Evolutionary conservation across 257 asterid species (phyloP), one percentile per base, ranked within the genome.

Genomic region (Linderniella brevidens): DNA sequence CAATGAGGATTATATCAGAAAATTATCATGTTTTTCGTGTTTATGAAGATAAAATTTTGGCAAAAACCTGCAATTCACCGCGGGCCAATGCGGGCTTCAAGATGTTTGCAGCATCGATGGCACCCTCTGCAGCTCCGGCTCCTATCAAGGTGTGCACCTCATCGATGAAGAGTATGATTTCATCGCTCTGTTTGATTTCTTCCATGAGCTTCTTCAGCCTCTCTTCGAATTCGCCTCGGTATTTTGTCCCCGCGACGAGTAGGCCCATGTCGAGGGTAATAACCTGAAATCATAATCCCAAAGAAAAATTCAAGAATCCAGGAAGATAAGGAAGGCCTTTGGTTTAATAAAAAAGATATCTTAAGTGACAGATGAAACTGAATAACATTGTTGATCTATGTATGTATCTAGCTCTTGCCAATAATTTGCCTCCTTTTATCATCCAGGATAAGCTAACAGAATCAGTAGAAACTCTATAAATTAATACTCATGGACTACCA

Each of bases 111-210:
- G 97, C 97, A 64, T 84, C 93, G 57, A 88, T 84, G 11, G 97
- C 97, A 52, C 95, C 95, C 63, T 80, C 97, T 3, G 93, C 97
- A 55, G 97, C 97, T 66, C 97, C 97, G 19, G 97, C 97, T 52
- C 97, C 97, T 49, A 87, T 84, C 65, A 88, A 73, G 0, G 98
- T 88, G 71, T 84, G 98, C 56, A 88, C 94, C 69, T 88, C 98
- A 62, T 88, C 98, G 35, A 88, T 88, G 61, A 88, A 88, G 49
- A 88, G 94, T 42, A 88, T 84, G 58, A 80, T 84, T 50, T 84
- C 92, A 50, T 80, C 93, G 58, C 88, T 88, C 67, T 84, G 93
- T 60, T 76, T 88, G 19, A 88, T 74, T 68, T 88, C 98, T 64
- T 88, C 98, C 92, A 84, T 80, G 67, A 88, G 64, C 69, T 80